Evolutionary conservation across 202 grass and related monocot genomes (phyloP).

Genomic region (Schoenoplectus tabernaemontani): DNA sequence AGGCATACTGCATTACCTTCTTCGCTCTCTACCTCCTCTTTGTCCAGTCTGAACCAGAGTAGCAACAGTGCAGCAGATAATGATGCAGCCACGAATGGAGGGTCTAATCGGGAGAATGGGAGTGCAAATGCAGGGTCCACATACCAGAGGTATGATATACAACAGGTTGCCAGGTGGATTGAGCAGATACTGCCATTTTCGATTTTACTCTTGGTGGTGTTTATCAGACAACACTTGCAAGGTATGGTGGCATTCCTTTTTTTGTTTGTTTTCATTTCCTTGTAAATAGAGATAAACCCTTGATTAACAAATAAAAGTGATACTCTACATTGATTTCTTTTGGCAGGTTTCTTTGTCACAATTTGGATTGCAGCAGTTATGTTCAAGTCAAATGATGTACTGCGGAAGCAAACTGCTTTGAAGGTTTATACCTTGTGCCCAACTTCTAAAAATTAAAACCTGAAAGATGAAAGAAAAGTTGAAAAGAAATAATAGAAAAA

Average conservation of each 20-base stretch:
- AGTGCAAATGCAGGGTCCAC: constrained; percentile 27
- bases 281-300: neutral
- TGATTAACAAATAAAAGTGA: neutral
- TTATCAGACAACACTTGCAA: constrained; percentile 98
- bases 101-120: constrained; percentile 29
- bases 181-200: constrained; percentile 99
- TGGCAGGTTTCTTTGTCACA: constrained; percentile 80
- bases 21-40: constrained; percentile 30
- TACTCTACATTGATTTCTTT: constrained; percentile 20
- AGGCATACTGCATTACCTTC: constrained; percentile 11
- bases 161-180: constrained; percentile 92
- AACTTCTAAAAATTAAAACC: neutral
- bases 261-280: neutral
- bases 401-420: constrained; percentile 89
- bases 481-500: neutral
- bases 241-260: constrained; percentile 25
- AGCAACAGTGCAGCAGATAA: neutral
- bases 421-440: constrained; percentile 41
- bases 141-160: constrained; percentile 95
- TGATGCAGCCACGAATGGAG: constrained; percentile 13
- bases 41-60: constrained; percentile 19
- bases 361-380: constrained; percentile 99
- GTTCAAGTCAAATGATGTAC: constrained; percentile 97
- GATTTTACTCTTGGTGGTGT: constrained; percentile 91
- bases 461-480: neutral